phyloP scores from a whole-genome alignment of 345 rosid species.

The Gossypium stocksii region DNA sequence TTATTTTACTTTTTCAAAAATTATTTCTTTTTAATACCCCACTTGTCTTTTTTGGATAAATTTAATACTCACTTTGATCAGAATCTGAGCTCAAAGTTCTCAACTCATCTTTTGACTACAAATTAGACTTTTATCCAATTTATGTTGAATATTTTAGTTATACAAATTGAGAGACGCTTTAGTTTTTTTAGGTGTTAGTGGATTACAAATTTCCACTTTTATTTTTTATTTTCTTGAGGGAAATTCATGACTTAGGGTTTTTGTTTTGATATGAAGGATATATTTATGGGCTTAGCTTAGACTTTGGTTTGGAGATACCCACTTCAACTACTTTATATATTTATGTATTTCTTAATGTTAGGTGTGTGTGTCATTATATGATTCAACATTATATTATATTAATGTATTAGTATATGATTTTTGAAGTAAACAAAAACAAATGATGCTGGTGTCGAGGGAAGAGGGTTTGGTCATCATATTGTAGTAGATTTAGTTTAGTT shows the following conservation, averaged over 20 bases:
- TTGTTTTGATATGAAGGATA: slow-evolving; percentile 9
- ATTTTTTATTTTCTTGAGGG: neutral
- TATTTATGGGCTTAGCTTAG: slow-evolving; percentile 15
- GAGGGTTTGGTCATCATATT: slow-evolving; percentile 2
- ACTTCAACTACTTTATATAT: slow-evolving; percentile 26
- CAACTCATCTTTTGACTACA: slow-evolving; percentile 5
- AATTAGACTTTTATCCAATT: slow-evolving; percentile 33
- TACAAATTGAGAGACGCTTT: too few relatives aligned
- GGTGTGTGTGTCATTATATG: slow-evolving; percentile 14
- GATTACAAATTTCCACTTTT: too few relatives aligned
- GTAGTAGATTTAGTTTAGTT: slow-evolving; percentile 21
- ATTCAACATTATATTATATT: slow-evolving; percentile 1
- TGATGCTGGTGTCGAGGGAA: slow-evolving; percentile 4
- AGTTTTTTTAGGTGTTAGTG: too few relatives aligned
- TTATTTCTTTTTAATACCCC: neutral
- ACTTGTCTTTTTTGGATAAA: neutral
- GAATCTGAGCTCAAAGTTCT: slow-evolving; percentile 4
- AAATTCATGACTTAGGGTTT: slow-evolving; percentile 15
- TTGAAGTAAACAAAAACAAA: slow-evolving; percentile 8
- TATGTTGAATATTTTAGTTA: too few relatives aligned
- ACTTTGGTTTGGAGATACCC: slow-evolving; percentile 29
- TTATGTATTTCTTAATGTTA: neutral
- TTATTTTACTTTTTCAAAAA: slow-evolving; percentile 5
- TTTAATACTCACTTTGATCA: slow-evolving; percentile 12
- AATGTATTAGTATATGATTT: neutral